Percentiles rank a stretch among this genome's conserved stretches.
These are phyloP conservation scores for Metschnikowia cubensis DNA, from an alignment of 805 yeast species.

Conservation along the genomic window DNA sequence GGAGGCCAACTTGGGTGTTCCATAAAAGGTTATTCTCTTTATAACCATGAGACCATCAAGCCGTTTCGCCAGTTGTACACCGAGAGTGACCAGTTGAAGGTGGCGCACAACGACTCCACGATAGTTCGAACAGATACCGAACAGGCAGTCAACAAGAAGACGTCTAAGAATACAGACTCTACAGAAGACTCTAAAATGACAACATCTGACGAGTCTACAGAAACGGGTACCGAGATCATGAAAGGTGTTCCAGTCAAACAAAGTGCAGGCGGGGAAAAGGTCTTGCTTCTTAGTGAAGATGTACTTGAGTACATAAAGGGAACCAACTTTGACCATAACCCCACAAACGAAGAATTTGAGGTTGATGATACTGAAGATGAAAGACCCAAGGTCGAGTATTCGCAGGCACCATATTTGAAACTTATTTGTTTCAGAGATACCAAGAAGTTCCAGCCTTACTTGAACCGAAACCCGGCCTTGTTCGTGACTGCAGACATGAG, in stretches of 20 bases:
- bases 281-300: conserved; percentile 25
- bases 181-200: too few species aligned
- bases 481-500: conserved; percentile 66
- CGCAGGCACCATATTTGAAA: conserved; percentile 49
- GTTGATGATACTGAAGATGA: conserved; percentile 7
- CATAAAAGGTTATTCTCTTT: conserved; percentile 67
- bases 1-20: conserved; percentile 51
- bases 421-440: conserved; percentile 63
- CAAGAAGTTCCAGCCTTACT: conserved; percentile 43
- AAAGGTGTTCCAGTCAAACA: conserved; percentile 22
- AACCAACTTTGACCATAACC: conserved; percentile 33
- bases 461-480: conserved; percentile 50
- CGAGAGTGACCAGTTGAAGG: conserved; percentile 46
- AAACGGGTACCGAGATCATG: conserved; percentile 3
- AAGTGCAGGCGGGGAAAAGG: conserved; percentile 12
- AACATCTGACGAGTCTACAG: too few species aligned
- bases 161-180: too few species aligned
- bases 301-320: conserved; percentile 27
- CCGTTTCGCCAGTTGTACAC: conserved; percentile 52
- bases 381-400: conserved; percentile 11
- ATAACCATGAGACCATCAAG: conserved; percentile 48
- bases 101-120: conserved; percentile 38
- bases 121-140: conserved; percentile 10
- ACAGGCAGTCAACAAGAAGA: conserved; percentile 23
- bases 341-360: conserved; percentile 8